Base-by-base conservation (phyloP, 768 basidiomycete species). In the Suillus spraguei region DNA sequence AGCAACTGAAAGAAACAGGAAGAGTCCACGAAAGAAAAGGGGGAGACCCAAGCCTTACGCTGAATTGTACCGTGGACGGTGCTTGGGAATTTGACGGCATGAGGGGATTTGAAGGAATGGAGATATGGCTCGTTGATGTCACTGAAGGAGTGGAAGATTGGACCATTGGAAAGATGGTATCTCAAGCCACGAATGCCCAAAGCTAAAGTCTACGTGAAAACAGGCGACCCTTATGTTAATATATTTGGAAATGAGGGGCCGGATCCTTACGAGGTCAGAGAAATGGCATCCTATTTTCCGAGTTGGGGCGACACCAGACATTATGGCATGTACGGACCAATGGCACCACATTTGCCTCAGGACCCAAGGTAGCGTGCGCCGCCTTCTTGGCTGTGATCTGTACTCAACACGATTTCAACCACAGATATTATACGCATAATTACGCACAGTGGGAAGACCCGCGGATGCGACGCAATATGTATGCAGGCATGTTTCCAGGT, bases 21-120 rank as follows among this genome's bases (percentile, higher is more conserved):
- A 58, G 56, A 41, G 39, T 58, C 10, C 17, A 20, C 28, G 56
- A 58, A 41, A 9, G 5, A 28, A 56, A 2, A 24, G 36, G 55
- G 3, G 36, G 24, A n/a, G 52, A 33, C 17, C 20, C 5, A 13
- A 28, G 20, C 1, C 1, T 41, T 4, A 11, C 56, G 39, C 22
- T 58, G 39, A 38, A 58, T 38, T 58, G 56, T 32, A 20, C 39
- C 6, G 24, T 58, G 39, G 56, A 58, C 28, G 56, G 56, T 41
- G 56, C 56, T 13, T 17, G 9, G 20, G 17, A 32, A 17, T 58
- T 58, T 20, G 38, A 41, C 13, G 56, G 24, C 17, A 58, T 58
- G 38, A 4, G 11, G 28, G 56, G 56, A 1, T 58, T 58, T 58
- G 24, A 41, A 7, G 56, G 56, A 32, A 28, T 28, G 16, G 24